Evolutionary conservation across 2,329 filamentous ascomycete species (phyloP).

Genomic region (Fusarium fujikuroi): DNA sequence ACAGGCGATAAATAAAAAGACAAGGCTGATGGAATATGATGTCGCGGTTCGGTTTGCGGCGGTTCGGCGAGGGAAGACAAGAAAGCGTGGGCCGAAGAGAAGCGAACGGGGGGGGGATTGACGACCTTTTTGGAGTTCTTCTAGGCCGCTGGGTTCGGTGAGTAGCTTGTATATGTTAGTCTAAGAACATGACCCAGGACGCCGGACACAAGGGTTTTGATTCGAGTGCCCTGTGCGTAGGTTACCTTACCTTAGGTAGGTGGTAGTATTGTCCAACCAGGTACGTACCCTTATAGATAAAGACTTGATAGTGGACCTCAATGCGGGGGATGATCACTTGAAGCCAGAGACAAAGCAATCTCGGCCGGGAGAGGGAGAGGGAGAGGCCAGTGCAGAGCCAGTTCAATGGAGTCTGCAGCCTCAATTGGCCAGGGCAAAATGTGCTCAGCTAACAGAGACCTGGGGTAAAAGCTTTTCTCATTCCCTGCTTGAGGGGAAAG

Average conservation of each 20-base stretch:
- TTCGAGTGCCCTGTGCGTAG: slow-evolving; percentile 23
- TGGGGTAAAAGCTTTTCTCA: slow-evolving; percentile 16
- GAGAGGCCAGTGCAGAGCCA: slow-evolving; percentile 23
- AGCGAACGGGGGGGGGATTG: slow-evolving; percentile 36
- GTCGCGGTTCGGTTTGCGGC: slow-evolving; percentile 50
- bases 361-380: not conserved
- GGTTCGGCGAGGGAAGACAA: slow-evolving; percentile 47
- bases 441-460: slow-evolving; percentile 1
- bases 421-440: slow-evolving; percentile 1
- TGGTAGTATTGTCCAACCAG: not conserved
- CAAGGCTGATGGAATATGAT: slow-evolving; percentile 29
- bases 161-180: not conserved
- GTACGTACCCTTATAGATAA: slow-evolving; percentile 30
- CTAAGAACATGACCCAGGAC: not conserved
- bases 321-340: slow-evolving; percentile 20
- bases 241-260: too few relatives aligned
- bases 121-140: slow-evolving; percentile 43
- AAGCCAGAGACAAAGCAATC: slow-evolving; percentile 2
- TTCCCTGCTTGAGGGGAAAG: not conserved
- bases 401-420: not conserved
- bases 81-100: slow-evolving; percentile 42
- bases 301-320: slow-evolving; percentile 7
- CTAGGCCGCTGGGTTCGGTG: slow-evolving; percentile 34
- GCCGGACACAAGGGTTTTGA: slow-evolving; percentile 18
- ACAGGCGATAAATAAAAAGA: slow-evolving; percentile 6